Base-by-base conservation (phyloP, 2,329 filamentous ascomycete genomes). In the Aspergillus awamori region DNA sequence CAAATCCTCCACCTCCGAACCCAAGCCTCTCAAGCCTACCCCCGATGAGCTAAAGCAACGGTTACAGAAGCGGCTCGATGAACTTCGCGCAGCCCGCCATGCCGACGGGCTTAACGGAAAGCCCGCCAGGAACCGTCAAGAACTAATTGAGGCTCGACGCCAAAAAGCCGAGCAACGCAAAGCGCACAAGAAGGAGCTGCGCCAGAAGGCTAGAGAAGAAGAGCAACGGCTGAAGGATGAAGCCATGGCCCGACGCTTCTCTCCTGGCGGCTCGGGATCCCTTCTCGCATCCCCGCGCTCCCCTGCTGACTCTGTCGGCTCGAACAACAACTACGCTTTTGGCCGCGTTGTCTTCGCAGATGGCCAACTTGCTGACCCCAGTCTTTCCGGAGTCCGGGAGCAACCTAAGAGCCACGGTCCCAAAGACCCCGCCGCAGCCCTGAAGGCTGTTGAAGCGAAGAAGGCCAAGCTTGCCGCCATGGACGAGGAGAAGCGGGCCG, bases 321-420 rank as follows among this genome's bases (percentile, higher is more conserved):
- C 70, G 55, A 72, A 84, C 64, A 89, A 87, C 72, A 91, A 89
- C 79, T 96, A 97, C 74, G 87, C 92, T 5, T 99, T 98, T 76
- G 93, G 93, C 33, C 89, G 92, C 38, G 88, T 99, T n/a, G 88
- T 92, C 10, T 99, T 98, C 74, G 86, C 86, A 4, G 94, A 98
- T 73, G 94, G 94, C 41, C 86, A 92, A 55, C 85, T 90, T 64
- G 83, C 96, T 53, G 91, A 94, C 54, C 86, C 91, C 63, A 87
- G 89, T 60, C 83, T 91, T 17, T 81, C 81, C 5, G 80, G 80
- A 47, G 79, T 89, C 17, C 77, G 91, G 15, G 88, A 89, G 57
- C 84, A 87, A 63, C 86, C 85, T 71, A 92, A 90, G 80, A 89
- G 87, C 76, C 93, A 91, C 77, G 93, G 93, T 0, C 90, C 92